Evolutionary conservation across 495 filamentous ascomycete genomes (phyloP).

Genomic region (Penicillium cinerascens): DNA sequence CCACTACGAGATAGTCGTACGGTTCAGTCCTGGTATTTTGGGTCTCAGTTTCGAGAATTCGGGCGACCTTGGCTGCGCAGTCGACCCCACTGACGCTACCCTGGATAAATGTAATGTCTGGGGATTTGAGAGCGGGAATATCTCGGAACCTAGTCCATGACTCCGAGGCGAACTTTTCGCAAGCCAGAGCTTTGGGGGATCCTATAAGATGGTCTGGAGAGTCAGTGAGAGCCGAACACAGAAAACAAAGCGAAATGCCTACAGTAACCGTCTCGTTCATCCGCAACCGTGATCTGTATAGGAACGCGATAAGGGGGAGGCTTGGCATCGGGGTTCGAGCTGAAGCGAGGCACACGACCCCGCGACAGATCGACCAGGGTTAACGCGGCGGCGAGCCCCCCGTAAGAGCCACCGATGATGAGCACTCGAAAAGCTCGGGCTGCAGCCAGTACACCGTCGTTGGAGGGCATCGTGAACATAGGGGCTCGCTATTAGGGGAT

Average conservation of each 20-base stretch:
- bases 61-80: constrained; percentile 45
- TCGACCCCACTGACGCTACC: constrained; percentile 56
- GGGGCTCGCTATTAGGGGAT: neutral
- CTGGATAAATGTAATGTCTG: constrained; percentile 51
- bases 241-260: constrained; percentile 12
- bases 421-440: constrained; percentile 38
- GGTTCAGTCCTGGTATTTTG: constrained; percentile 24
- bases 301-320: constrained; percentile 37
- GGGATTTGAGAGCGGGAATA: constrained; percentile 53
- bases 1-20: constrained; percentile 65
- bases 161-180: constrained; percentile 49
- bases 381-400: constrained; percentile 56
- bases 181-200: constrained; percentile 57
- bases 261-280: constrained; percentile 72
- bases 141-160: constrained; percentile 61
- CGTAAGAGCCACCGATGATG: constrained; percentile 64
- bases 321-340: constrained; percentile 22
- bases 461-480: constrained; percentile 28
- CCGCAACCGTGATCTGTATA: constrained; percentile 62
- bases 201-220: constrained; percentile 58
- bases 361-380: constrained; percentile 58
- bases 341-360: constrained; percentile 39
- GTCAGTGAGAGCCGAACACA: neutral
- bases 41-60: constrained; percentile 33
- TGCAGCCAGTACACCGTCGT: constrained; percentile 22